Conservation (phyloP, 2,329 filamentous ascomycete species). For the Leptographium wingfieldii region DNA sequence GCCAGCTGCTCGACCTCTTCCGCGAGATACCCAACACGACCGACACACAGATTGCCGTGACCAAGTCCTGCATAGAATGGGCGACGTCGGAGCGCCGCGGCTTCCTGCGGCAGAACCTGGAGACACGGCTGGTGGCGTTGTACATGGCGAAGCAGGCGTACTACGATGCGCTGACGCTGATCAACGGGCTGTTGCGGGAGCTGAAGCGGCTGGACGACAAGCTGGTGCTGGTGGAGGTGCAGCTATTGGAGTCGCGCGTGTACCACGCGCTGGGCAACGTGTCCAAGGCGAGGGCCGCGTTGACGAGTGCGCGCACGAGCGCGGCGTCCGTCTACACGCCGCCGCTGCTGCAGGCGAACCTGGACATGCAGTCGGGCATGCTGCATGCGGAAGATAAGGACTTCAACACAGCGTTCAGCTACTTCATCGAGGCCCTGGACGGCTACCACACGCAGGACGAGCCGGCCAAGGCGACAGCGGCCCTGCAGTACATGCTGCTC, state of each 20-base stretch:
- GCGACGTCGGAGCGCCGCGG: conserved; percentile 86
- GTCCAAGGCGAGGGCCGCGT: conserved; percentile 83
- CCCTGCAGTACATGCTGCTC: conserved; percentile 96
- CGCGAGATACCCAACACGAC: conserved; percentile 84
- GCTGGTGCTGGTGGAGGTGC: conserved; percentile 92
- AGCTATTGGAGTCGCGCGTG: conserved; percentile 89
- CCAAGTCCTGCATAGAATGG: conserved; percentile 99
- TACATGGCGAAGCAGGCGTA: conserved; percentile 97
- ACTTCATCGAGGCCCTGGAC: conserved; percentile 98
- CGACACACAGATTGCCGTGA: conserved; percentile 88
- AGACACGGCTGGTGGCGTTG: conserved; percentile 84
- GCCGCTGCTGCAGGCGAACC: conserved; percentile 82
- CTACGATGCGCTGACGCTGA: conserved; percentile 91
- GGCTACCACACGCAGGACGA: conserved; percentile 94
- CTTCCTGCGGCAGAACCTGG: conserved; percentile 95
- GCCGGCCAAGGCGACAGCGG: conserved; percentile 77
- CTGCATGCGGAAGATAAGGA: conserved; percentile 97
- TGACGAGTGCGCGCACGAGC: conserved; percentile 88
- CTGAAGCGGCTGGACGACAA: conserved; percentile 98
- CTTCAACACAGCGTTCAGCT: conserved; percentile 97
- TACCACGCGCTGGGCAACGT: conserved; percentile 97
- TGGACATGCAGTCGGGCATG: conserved; percentile 99
- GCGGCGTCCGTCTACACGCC: conserved; percentile 97
- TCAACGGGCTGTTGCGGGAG: conserved; percentile 91
- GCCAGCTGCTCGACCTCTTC: conserved; percentile 93